phyloP scores from a whole-genome alignment of 495 filamentous ascomycete species.

The Geoglossum glabrum region DNA sequence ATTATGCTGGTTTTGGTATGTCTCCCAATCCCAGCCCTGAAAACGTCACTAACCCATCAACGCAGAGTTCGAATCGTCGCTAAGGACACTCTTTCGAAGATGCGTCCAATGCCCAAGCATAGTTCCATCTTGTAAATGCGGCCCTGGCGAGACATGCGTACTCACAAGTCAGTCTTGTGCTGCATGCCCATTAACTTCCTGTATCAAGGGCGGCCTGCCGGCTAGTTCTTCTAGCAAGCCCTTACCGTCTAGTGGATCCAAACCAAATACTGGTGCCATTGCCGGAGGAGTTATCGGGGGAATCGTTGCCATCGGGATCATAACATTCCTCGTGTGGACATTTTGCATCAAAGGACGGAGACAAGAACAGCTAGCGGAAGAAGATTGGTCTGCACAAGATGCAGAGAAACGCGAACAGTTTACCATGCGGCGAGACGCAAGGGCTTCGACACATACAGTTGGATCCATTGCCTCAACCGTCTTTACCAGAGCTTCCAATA shows the following conservation, averaged over 20 bases:
- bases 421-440: constrained; percentile 38
- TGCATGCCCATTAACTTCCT: constrained; percentile 36
- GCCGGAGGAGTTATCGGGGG: constrained; percentile 71
- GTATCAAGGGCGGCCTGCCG: constrained; percentile 24
- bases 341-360: constrained; percentile 69
- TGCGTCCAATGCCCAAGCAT: constrained; percentile 23
- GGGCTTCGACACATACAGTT: constrained; percentile 69
- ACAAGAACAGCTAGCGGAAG: constrained; percentile 31
- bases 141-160: constrained; percentile 29
- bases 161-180: constrained; percentile 34
- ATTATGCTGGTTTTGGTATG: neutral
- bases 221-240: constrained; percentile 8
- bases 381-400: constrained; percentile 6
- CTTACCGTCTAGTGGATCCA: constrained; percentile 16
- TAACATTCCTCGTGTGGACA: constrained; percentile 68
- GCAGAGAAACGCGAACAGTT: constrained; percentile 29
- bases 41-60: neutral
- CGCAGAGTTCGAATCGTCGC: neutral
- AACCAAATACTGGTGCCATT: constrained; percentile 58
- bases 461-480: constrained; percentile 88
- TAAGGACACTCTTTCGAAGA: constrained; percentile 26
- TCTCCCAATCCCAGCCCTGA: neutral
- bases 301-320: constrained; percentile 40
- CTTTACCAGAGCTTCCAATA: constrained; percentile 86
- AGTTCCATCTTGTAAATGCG: constrained; percentile 29